These are phyloP conservation scores for Chrysanthemum makinoi DNA, from an alignment of 129 eudicot genomes.

Conservation along the genomic window DNA sequence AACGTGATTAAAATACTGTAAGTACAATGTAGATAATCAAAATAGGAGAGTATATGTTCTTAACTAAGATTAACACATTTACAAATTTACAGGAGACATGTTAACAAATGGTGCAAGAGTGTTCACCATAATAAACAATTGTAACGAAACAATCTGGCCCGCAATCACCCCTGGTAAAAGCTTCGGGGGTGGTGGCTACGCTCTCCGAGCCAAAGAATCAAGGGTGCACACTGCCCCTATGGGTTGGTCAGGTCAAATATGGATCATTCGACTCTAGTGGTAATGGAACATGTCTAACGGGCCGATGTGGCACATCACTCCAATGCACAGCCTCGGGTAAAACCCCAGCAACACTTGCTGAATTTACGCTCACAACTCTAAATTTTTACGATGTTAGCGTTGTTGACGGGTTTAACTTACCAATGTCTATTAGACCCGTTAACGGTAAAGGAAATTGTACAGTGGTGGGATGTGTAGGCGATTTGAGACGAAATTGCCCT, in stretches of 20 bases:
- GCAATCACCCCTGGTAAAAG: slow-evolving; percentile 59
- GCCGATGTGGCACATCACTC: slow-evolving; percentile 57
- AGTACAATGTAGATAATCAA: not conserved
- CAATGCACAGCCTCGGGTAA: slow-evolving; percentile 59
- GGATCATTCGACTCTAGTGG: slow-evolving; percentile 59
- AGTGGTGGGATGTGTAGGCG: slow-evolving; percentile 53
- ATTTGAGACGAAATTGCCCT: slow-evolving; percentile 48
- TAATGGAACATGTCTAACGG: slow-evolving; percentile 54
- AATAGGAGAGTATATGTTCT: not conserved
- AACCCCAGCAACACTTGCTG: slow-evolving; percentile 64
- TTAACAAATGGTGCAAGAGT: slow-evolving; percentile 41
- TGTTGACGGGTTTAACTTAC: slow-evolving; percentile 67
- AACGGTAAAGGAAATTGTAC: slow-evolving; percentile 54
- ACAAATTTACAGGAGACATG: slow-evolving; percentile 34
- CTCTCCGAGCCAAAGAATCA: slow-evolving; percentile 45
- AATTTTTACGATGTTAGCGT: slow-evolving; percentile 74
- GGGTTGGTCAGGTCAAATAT: slow-evolving; percentile 62
- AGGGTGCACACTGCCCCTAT: slow-evolving; percentile 40
- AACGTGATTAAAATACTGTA: too few species aligned
- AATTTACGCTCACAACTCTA: slow-evolving; percentile 45
- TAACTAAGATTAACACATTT: not conserved
- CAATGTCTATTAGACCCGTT: slow-evolving; percentile 45
- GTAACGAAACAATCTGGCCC: slow-evolving; percentile 70
- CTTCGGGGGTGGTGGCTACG: slow-evolving; percentile 61
- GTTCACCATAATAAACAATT: slow-evolving; percentile 54